These are phyloP conservation scores for Mercurialis annua DNA, from an alignment of 345 rosid genomes.

Conservation along the genomic window DNA sequence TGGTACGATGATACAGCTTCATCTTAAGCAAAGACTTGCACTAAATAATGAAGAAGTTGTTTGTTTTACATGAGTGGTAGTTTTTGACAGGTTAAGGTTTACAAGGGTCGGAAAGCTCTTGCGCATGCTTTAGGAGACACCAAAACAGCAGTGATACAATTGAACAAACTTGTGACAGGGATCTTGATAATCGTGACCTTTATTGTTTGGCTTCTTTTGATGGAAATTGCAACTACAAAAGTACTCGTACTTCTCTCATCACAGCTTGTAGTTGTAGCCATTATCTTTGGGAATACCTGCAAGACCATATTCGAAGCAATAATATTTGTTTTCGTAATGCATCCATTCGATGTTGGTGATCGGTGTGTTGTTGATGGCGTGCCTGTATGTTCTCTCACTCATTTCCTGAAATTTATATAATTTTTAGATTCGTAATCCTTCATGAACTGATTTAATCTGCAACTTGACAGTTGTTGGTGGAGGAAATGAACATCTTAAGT, in stretches of 20 bases:
- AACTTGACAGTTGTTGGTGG: constrained; percentile 67
- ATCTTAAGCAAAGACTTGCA: neutral
- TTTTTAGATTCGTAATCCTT: neutral
- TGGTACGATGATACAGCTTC: neutral
- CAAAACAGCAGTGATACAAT: constrained; percentile 83
- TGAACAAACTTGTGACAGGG: constrained; percentile 57
- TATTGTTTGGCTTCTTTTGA: constrained; percentile 66
- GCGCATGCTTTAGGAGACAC: constrained; percentile 79
- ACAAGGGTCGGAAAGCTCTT: constrained; percentile 62
- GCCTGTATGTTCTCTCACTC: constrained; percentile 38
- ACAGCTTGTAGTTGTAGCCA: constrained; percentile 63
- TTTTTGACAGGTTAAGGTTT: constrained; percentile 63
- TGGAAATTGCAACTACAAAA: constrained; percentile 67
- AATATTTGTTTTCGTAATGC: constrained; percentile 87
- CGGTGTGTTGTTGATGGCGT: constrained; percentile 79
- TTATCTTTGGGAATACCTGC: constrained; percentile 79
- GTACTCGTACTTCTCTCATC: constrained; percentile 55
- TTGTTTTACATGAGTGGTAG: constrained; percentile 1
- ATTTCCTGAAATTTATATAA: neutral
- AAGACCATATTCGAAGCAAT: constrained; percentile 75
- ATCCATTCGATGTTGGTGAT: constrained; percentile 94
- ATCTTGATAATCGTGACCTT: constrained; percentile 41
- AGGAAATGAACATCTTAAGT: constrained; percentile 80
- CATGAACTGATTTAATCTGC: neutral
- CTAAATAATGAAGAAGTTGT: neutral